Percentiles rank a stretch among this genome's conserved stretches.
phyloP scores from a whole-genome alignment of 2,329 filamentous ascomycete genomes.

The Scorias spongiosa region DNA sequence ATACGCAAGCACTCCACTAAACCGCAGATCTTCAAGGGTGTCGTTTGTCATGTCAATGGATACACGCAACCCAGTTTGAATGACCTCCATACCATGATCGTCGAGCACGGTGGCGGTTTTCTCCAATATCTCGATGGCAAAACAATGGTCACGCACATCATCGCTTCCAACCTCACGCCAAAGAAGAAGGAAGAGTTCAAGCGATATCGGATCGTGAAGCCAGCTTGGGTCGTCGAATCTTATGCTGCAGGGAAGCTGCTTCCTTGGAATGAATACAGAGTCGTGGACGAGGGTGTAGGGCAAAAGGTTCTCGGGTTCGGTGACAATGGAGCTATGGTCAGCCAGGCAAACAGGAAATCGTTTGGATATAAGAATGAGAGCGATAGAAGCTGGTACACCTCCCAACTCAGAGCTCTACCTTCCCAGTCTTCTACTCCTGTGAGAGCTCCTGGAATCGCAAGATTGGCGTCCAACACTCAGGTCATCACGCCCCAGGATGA shows the following conservation, averaged over 20 bases:
- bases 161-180: conserved; percentile 75
- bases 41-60: conserved; percentile 84
- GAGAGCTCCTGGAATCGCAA: neutral
- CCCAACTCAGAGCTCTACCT: conserved; percentile 36
- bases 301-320: conserved; percentile 59
- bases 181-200: conserved; percentile 86
- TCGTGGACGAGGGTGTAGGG: conserved; percentile 67
- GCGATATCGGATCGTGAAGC: conserved; percentile 82
- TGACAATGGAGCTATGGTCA: conserved; percentile 46
- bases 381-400: conserved; percentile 67
- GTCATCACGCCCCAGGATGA: conserved; percentile 18
- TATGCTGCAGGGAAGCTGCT: conserved; percentile 65
- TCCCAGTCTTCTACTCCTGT: conserved; percentile 3
- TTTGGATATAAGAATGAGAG: conserved; percentile 68
- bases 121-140: conserved; percentile 91
- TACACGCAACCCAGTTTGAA: conserved; percentile 91
- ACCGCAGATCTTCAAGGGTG: conserved; percentile 74
- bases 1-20: conserved; percentile 54
- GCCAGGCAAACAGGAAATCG: conserved; percentile 45
- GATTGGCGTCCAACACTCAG: conserved; percentile 8
- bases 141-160: conserved; percentile 89
- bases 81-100: conserved; percentile 74
- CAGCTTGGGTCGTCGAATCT: conserved; percentile 86
- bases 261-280: conserved; percentile 72
- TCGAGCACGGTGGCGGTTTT: conserved; percentile 86